Evolutionary conservation across 2,329 filamentous ascomycete species (phyloP).

Genomic region (Nothophoma quercina): DNA sequence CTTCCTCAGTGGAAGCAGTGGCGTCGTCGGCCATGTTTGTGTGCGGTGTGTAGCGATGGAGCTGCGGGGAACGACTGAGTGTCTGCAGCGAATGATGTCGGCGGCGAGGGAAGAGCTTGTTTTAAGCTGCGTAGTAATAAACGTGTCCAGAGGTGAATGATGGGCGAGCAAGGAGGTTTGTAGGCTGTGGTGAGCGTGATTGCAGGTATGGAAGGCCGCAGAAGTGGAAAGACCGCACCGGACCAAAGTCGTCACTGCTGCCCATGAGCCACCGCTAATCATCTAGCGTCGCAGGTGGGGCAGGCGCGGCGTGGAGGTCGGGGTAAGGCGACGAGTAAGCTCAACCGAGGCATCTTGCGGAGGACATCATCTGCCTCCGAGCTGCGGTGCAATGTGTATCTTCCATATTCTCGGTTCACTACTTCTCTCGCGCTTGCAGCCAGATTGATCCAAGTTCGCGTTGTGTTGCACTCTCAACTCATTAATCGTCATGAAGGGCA

Average conservation of each 20-base stretch:
- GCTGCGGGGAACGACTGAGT: constrained; percentile 5
- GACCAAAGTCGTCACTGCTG: constrained; percentile 27
- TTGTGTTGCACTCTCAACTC: neutral
- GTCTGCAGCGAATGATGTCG: too few species aligned
- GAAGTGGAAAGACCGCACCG: constrained; percentile 28
- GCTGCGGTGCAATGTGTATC: constrained; percentile 1
- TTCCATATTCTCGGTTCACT: neutral
- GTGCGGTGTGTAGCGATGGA: constrained; percentile 2
- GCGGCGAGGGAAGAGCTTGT: neutral
- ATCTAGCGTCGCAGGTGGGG: constrained; percentile 24
- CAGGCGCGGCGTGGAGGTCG: constrained; percentile 14
- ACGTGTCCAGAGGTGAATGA: constrained; percentile 8
- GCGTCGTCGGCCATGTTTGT: constrained; percentile 70
- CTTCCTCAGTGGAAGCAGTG: constrained; percentile 63
- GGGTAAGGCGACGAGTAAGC: constrained; percentile 19
- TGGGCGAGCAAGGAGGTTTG: neutral
- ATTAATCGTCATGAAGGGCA: constrained; percentile 69
- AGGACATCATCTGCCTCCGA: constrained; percentile 9
- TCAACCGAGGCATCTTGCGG: constrained; percentile 28
- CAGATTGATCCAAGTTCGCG: neutral
- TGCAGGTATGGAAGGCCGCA: constrained; percentile 37
- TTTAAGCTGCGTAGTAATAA: constrained; percentile 11
- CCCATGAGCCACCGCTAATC: constrained; percentile 19
- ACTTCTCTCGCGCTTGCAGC: neutral
- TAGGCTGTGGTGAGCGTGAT: constrained; percentile 21